phyloP scores from a whole-genome alignment of 2,329 filamentous ascomycete species.

The Chrysosporium keratinophilum region DNA sequence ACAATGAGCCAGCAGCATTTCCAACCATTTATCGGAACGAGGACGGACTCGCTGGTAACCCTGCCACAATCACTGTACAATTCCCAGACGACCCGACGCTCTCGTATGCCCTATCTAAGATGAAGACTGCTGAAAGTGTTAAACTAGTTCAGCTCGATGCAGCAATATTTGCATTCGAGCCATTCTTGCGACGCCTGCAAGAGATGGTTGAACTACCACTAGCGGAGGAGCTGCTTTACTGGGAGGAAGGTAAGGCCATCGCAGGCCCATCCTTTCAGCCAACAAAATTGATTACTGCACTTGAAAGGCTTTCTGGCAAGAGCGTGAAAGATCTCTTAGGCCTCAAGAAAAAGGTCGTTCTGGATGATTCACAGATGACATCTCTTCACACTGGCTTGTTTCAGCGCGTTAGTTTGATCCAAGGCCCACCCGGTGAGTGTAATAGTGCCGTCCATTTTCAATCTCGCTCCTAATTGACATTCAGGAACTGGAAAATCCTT shows the following conservation, averaged over 20 bases:
- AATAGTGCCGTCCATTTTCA: not conserved
- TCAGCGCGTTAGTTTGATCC: slow-evolving; percentile 48
- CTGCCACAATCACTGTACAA: too few species aligned
- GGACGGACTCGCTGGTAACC: too few species aligned
- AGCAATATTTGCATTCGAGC: slow-evolving; percentile 57
- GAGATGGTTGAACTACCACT: slow-evolving; percentile 47
- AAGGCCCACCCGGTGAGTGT: slow-evolving; percentile 56
- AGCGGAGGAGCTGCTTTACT: slow-evolving; percentile 29
- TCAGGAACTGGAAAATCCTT: slow-evolving; percentile 69
- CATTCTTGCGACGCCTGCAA: slow-evolving; percentile 51
- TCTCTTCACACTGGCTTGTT: slow-evolving; percentile 47
- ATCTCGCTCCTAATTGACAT: slow-evolving; percentile 22
- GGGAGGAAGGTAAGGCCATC: too few species aligned
- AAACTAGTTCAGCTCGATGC: slow-evolving; percentile 52
- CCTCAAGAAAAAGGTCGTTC: too few species aligned
- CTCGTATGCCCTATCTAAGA: too few species aligned
- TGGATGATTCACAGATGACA: slow-evolving; percentile 34
- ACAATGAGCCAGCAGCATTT: too few species aligned
- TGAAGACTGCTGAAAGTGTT: slow-evolving; percentile 27
- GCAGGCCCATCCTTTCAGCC: too few species aligned
- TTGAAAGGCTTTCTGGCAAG: too few species aligned
- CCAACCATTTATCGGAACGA: too few species aligned
- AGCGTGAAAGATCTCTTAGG: too few species aligned
- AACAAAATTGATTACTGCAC: too few species aligned
- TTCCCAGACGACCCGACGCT: too few species aligned